Evolutionary conservation across 2,329 filamentous ascomycete genomes (phyloP).

Genomic region (Colletotrichum coccodes): DNA sequence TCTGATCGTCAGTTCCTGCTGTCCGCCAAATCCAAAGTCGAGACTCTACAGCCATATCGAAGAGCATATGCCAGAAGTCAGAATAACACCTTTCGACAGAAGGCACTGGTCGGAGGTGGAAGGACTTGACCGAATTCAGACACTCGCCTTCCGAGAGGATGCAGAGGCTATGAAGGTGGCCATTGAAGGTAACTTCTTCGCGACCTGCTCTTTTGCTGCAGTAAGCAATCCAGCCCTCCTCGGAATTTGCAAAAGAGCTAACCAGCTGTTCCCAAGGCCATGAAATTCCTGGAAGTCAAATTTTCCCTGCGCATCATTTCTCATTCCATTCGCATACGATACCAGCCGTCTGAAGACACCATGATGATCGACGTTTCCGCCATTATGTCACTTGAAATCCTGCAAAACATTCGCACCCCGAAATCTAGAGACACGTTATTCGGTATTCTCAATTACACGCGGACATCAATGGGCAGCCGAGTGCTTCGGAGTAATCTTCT

Average conservation of each 20-base stretch:
- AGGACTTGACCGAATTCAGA: conserved; percentile 81
- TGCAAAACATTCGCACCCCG: conserved; percentile 83
- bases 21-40: conserved; percentile 72
- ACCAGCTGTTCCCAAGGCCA: conserved; percentile 64
- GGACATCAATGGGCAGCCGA: conserved; percentile 88
- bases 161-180: conserved; percentile 83
- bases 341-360: conserved; percentile 87
- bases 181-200: conserved; percentile 85
- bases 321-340: conserved; percentile 87
- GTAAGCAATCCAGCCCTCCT: conserved; percentile 58
- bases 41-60: conserved; percentile 80
- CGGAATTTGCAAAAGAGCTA: conserved; percentile 31
- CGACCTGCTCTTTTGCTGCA: conserved; percentile 85
- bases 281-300: conserved; percentile 83
- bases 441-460: conserved; percentile 84
- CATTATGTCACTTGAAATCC: conserved; percentile 86
- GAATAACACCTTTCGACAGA: conserved; percentile 75
- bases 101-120: conserved; percentile 84
- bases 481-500: conserved; percentile 87
- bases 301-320: conserved; percentile 75
- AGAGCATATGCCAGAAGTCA: conserved; percentile 73
- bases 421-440: conserved; percentile 87
- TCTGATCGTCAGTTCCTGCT: conserved; percentile 79
- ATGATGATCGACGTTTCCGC: conserved; percentile 97
- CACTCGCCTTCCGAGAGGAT: conserved; percentile 83